phyloP scores from a whole-genome alignment of 805 yeast species.

The Lipomyces anomalus region DNA sequence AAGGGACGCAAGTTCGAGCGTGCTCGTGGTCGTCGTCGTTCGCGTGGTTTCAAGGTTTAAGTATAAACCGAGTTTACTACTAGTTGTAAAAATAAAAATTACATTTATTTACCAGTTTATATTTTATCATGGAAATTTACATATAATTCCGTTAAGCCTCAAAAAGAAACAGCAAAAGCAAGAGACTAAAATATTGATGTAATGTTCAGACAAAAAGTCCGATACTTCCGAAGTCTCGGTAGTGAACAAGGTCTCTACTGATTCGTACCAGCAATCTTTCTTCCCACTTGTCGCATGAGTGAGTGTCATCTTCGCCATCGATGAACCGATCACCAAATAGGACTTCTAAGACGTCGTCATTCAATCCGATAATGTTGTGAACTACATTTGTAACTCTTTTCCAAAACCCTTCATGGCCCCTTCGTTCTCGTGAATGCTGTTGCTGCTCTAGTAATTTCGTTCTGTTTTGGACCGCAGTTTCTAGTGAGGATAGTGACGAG shows the following conservation, averaged over 20 bases:
- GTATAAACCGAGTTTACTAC: constrained; percentile 5
- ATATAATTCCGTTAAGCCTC: neutral
- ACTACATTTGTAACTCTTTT: constrained; percentile 25
- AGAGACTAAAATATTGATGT: neutral
- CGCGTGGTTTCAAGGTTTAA: constrained; percentile 99
- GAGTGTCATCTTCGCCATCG: constrained; percentile 16
- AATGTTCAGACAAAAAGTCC: constrained; percentile 14
- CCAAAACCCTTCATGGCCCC: constrained; percentile 19
- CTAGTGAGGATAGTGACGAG: neutral
- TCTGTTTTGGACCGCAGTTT: constrained; percentile 1
- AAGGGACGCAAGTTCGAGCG: constrained; percentile 99
- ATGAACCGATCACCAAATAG: constrained; percentile 30
- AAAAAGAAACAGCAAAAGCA: neutral
- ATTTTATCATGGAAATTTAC: constrained; percentile 4
- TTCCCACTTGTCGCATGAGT: constrained; percentile 20
- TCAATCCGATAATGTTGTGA: constrained; percentile 31
- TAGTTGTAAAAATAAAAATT: neutral
- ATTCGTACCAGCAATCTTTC: constrained; percentile 16
- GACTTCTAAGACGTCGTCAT: constrained; percentile 35
- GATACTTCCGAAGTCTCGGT: constrained; percentile 18
- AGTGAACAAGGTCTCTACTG: constrained; percentile 13
- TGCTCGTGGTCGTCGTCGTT: constrained; percentile 99
- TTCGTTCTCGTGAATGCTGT: neutral
- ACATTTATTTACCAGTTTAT: too few relatives aligned
- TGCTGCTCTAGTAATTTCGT: neutral